Percentiles rank a stretch among this genome's conserved stretches.
Conservation (phyloP, 2,329 filamentous ascomycete genomes). For the Colletotrichum sp. region DNA sequence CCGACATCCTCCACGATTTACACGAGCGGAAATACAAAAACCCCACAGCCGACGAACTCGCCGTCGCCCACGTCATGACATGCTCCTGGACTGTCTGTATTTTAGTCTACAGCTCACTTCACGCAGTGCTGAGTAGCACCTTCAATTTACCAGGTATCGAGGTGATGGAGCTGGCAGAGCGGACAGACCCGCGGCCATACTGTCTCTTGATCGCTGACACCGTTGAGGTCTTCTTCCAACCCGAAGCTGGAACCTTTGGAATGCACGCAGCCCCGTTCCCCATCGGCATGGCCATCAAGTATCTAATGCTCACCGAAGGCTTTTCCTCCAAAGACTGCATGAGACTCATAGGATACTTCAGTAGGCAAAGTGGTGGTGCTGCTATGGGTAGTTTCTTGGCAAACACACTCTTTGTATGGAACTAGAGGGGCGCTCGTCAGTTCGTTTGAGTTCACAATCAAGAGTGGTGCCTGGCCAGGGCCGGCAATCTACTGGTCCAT, state of each 20-base stretch:
- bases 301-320: constrained; percentile 1
- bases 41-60: constrained; percentile 2
- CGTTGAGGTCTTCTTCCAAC: constrained; percentile 10
- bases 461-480: not conserved
- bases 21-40: not conserved
- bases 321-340: not conserved
- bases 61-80: not conserved
- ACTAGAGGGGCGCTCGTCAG: not conserved
- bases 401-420: not conserved
- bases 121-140: not conserved
- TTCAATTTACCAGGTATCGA: not conserved
- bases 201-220: constrained; percentile 10
- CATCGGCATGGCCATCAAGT: constrained; percentile 4
- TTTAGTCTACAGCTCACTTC: constrained; percentile 1
- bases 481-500: not conserved
- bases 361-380: not conserved
- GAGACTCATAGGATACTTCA: not conserved
- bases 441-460: not conserved
- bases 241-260: constrained; percentile 1
- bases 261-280: constrained; percentile 3
- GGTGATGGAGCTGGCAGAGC: not conserved
- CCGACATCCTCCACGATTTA: not conserved
- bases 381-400: not conserved
- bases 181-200: not conserved
- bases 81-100: constrained; percentile 7